Evolutionary conservation across 345 rosid genomes (phyloP).

Genomic region (Populus davidiana): DNA sequence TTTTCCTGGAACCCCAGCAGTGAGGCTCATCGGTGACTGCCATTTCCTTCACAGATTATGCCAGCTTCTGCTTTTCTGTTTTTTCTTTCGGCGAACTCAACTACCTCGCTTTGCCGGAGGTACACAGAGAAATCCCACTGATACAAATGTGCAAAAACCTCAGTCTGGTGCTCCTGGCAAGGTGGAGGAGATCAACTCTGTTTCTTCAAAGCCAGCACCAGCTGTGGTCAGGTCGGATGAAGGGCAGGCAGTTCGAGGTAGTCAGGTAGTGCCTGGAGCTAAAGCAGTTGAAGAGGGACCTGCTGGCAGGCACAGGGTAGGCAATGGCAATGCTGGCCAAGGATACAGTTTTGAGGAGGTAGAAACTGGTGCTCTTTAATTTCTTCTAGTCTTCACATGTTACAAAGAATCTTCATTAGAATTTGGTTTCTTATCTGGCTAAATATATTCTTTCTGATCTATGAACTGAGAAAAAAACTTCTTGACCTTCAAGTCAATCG

Average conservation of each 20-base stretch:
- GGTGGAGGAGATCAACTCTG: slow-evolving; percentile 71
- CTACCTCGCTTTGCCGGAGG: slow-evolving; percentile 48
- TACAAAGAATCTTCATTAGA: background rate
- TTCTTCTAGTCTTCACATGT: background rate
- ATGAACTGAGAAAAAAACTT: too few species aligned
- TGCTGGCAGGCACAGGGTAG: slow-evolving; percentile 68
- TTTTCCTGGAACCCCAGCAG: slow-evolving; percentile 99
- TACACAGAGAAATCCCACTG: slow-evolving; percentile 58
- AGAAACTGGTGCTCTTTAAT: slow-evolving; percentile 4
- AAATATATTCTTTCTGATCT: background rate
- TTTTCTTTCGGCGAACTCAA: slow-evolving; percentile 74
- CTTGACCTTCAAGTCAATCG: background rate
- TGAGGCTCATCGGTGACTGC: slow-evolving; percentile 97
- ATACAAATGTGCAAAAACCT: slow-evolving; percentile 66
- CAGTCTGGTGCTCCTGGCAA: slow-evolving; percentile 71
- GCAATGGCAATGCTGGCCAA: slow-evolving; percentile 97
- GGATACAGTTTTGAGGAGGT: slow-evolving; percentile 99
- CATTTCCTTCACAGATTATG: slow-evolving; percentile 98
- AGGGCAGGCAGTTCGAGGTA: slow-evolving; percentile 58
- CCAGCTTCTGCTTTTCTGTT: slow-evolving; percentile 92
- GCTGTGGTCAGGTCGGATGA: slow-evolving; percentile 67
- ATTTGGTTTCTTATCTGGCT: background rate
- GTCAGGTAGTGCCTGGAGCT: slow-evolving; percentile 61
- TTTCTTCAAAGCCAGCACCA: slow-evolving; percentile 52
- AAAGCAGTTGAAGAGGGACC: slow-evolving; percentile 84